phyloP scores from a whole-genome alignment of 1,284 basidiomycete species.

The Sporisorium sorghi region DNA sequence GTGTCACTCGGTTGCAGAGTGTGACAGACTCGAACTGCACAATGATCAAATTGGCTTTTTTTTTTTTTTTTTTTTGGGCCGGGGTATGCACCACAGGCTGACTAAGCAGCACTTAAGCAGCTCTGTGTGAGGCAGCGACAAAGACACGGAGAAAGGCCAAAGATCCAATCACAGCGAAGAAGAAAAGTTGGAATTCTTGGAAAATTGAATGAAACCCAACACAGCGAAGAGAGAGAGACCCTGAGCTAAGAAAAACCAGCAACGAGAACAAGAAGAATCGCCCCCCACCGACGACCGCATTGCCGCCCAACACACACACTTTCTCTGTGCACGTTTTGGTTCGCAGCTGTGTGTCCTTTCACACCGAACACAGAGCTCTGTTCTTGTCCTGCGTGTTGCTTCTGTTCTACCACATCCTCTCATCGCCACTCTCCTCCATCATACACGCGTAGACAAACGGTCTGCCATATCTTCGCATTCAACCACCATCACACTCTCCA shows the following conservation, averaged over 20 bases:
- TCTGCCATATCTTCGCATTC: neutral
- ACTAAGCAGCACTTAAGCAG: neutral
- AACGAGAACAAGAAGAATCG: neutral
- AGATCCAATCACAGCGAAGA: conserved; percentile 9
- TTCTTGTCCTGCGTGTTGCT: conserved; percentile 1
- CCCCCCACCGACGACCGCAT: no score
- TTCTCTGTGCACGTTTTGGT: conserved; percentile 2
- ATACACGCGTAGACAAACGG: conserved; percentile 3
- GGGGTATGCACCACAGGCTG: neutral
- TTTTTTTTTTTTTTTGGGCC: no score
- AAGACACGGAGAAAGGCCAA: neutral
- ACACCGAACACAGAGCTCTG: neutral
- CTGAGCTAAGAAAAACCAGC: conserved; percentile 10
- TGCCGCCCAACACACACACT: no score
- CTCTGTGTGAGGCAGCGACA: neutral
- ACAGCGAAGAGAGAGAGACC: conserved; percentile 3
- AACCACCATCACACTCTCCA: conserved; percentile 9
- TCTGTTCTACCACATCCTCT: neutral
- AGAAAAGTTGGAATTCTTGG: neutral
- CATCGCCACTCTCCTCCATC: neutral
- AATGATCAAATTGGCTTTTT: neutral
- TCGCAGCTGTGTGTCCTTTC: neutral
- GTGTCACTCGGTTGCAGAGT: conserved; percentile 1
- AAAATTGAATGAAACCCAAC: neutral
- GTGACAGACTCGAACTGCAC: neutral